Conservation (phyloP, 257 asterid genomes). For the Coffea eugenioides region DNA sequence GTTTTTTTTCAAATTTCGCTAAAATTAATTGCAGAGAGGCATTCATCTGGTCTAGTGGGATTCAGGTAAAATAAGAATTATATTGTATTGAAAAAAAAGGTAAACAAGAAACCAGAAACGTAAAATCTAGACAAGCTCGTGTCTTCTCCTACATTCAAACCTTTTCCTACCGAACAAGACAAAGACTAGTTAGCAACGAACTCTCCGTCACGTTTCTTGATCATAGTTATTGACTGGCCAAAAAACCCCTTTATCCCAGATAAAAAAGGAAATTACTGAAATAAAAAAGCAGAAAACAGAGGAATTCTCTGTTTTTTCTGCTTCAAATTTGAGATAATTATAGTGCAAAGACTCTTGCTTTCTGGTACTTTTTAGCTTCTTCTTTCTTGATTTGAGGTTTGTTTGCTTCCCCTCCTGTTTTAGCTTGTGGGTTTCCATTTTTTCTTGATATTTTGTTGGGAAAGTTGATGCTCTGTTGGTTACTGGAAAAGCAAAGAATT, state of each 20-base stretch:
- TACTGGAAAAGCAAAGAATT: not conserved
- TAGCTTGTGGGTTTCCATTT: not conserved
- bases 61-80: too few relatives aligned
- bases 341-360: not conserved
- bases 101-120: not conserved
- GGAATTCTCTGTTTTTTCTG: not conserved
- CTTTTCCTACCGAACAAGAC: constrained; percentile 16
- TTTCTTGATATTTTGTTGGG: not conserved
- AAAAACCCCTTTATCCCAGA: not conserved
- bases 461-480: not conserved
- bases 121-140: constrained; percentile 7
- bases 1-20: too few relatives aligned
- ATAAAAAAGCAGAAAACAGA: not conserved
- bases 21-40: too few relatives aligned
- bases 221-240: not conserved
- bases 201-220: constrained; percentile 11
- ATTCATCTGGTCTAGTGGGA: too few relatives aligned
- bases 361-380: not conserved
- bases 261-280: not conserved
- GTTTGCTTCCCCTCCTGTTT: not conserved
- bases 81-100: not conserved
- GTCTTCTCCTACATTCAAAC: not conserved
- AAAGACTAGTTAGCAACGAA: constrained; percentile 15
- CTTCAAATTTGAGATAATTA: not conserved
- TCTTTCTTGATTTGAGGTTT: constrained; percentile 9